Evolutionary conservation across 805 yeast species (phyloP), one percentile per base, ranked within the genome.

Genomic region (Ogataea haglerorum): DNA sequence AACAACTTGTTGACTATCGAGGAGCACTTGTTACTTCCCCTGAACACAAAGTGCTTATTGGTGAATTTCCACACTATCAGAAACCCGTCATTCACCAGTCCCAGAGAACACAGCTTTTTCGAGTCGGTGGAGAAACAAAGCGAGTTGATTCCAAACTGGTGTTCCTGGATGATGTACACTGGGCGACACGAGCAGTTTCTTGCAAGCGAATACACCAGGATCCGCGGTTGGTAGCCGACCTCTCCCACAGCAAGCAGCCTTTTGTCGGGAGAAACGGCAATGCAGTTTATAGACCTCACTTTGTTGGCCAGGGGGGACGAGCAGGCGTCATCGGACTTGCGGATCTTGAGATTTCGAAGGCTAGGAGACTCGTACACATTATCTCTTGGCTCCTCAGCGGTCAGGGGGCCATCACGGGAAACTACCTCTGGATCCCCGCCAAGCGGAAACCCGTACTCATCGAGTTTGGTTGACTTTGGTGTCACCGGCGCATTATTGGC

Each of bases 51-150:
- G 21, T 43, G 42, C 4, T 48, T 45, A 10, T 73, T 53, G 10
- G 35, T 37, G 3, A 56, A 36, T 34, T 58, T 67, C 90, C 91
- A 84, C 7, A 85, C 59, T 48, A 77, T 74, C 10, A 84, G 53
- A 42, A 70, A 80, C 1, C 90, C 88, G 56, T 84, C 93, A 49
- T 78, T 80, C 3, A 78, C 64, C n/a, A 75, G 63, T 0, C 91
- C 91, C 34, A 82, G 58, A 8, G 87, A 78, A 24, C 82, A 74
- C 24, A 84, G 59, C 40, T 56, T 66, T 29, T 60, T 65, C 37
- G 82, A 80, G 45, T 79, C 76, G 0, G 79, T 77, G 0, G 85
- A 75, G 54, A 84, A 84, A 15, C 65, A 60, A 13, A 84, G 50
- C 6, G 67, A 63, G 26, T 72, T 66, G 13, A 84, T 68, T 0